These are phyloP conservation scores for Solanum gracilifrons DNA, from an alignment of 257 asterid genomes.

Conservation along the genomic window DNA sequence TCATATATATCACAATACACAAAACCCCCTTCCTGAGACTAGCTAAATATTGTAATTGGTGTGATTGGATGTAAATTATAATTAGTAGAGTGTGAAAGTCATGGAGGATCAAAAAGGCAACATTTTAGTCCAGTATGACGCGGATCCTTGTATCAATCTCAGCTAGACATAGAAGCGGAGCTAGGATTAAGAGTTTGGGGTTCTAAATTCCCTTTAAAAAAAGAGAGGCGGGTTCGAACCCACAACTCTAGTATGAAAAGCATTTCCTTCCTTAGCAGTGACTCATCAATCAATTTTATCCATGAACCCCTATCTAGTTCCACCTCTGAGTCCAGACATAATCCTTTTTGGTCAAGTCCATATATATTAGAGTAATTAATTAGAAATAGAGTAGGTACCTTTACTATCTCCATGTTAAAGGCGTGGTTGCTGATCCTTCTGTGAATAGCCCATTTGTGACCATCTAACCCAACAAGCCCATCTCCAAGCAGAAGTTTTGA, in stretches of 20 bases:
- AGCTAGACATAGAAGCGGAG: background rate
- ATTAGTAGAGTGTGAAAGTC: background rate
- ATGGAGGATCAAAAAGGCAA: background rate
- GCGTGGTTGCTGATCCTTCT: slow-evolving; percentile 23
- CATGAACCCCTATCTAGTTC: background rate
- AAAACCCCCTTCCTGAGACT: background rate
- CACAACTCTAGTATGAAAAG: no score
- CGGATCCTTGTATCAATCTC: background rate
- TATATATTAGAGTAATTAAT: background rate
- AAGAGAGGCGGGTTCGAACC: background rate
- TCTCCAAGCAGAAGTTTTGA: slow-evolving; percentile 26
- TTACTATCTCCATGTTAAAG: slow-evolving; percentile 26
- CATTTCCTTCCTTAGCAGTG: background rate
- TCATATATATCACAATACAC: background rate
- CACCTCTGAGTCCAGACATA: background rate
- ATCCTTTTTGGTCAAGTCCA: background rate
- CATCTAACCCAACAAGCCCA: slow-evolving; percentile 30
- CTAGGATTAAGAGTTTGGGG: background rate
- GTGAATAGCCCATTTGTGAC: slow-evolving; percentile 27
- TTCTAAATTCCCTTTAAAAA: no score
- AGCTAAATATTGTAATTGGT: background rate
- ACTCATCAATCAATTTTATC: no score
- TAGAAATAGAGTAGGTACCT: slow-evolving; percentile 4
- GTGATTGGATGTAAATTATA: background rate
- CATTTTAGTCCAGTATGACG: background rate